A percentile compares a stretch with the other conserved stretches of the same genome.
Evolutionary conservation across 2,329 filamentous ascomycete species (phyloP).

Genomic region (Bipolaris sorokiniana): DNA sequence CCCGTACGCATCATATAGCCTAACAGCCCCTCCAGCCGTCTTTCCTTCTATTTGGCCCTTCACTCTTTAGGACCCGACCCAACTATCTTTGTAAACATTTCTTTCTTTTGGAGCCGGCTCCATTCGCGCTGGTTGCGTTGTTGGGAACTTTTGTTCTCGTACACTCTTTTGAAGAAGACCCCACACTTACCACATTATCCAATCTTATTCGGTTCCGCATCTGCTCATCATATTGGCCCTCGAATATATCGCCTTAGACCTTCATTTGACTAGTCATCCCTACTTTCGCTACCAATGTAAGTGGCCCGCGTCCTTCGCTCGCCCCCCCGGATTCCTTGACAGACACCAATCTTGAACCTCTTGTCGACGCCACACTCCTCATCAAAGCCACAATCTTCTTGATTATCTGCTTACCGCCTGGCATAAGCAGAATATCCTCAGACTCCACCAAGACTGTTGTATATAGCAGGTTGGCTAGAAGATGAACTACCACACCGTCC

Average conservation of each 20-base stretch:
- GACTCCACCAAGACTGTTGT: conserved; percentile 29
- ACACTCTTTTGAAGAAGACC: conserved; percentile 46
- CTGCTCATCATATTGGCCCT: conserved; percentile 40
- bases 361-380: conserved; percentile 28
- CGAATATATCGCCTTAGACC: conserved; percentile 46
- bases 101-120: conserved; percentile 47
- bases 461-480: conserved; percentile 39
- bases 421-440: conserved; percentile 29
- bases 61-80: conserved; percentile 47
- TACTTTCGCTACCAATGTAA: conserved; percentile 36
- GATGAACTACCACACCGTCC: conserved; percentile 53
- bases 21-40: conserved; percentile 38
- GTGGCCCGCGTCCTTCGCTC: conserved; percentile 28
- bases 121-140: conserved; percentile 50
- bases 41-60: conserved; percentile 48
- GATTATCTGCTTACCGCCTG: conserved; percentile 36
- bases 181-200: conserved; percentile 12
- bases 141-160: conserved; percentile 46
- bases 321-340: conserved; percentile 32
- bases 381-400: conserved; percentile 24
- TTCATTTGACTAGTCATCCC: conserved; percentile 41
- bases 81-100: conserved; percentile 41
- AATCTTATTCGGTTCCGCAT: conserved; percentile 33
- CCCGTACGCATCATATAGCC: conserved; percentile 47
- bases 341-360: conserved; percentile 25